Evolutionary conservation across 2,329 filamentous ascomycete genomes (phyloP), one percentile per base, ranked within the genome.

Genomic region (Colletotrichum horii): DNA sequence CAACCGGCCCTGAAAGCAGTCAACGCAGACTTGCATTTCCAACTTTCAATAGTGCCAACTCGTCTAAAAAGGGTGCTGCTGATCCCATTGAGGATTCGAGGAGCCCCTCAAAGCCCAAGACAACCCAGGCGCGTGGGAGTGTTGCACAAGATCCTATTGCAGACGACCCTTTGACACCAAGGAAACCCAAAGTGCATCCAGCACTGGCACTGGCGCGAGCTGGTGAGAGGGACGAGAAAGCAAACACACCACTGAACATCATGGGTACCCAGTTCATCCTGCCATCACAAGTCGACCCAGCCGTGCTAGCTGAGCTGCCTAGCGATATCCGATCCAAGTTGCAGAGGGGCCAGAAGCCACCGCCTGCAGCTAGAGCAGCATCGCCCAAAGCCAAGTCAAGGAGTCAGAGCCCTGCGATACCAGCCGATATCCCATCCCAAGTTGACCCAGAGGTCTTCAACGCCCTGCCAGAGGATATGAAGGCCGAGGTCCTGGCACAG

Each of bases 241-340:
- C 94, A 26, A 93, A 90, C 77, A 91, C 90, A 8, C 93, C 93
- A 2, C 86, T 98, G 26, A 98, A 98, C 80, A 90, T 95, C 4
- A 88, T 92, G 4, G 95, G 96, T 3, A 98, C 96, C 0, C 97
- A 99, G 80, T 99, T 99, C 80, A 91, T 98, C 62, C 88, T 99
- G 79, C 97, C 97, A 0, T 91, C 91, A 2, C 95, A 98, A 78
- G 90, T 94, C 3, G 97, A 99, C 81, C 93, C 94, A 0, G 88
- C 89, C n/a, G 93, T 98, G 1, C 85, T 98, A 5, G 94, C 94
- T 2, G 96, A 97, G 80, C 88, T 99, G 5, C 96, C 96, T 0
- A 89, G 88, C 36, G 95, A 98, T 81, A 98, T 98, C 77, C 91
- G 95, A 75, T 92, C 91, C 36, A 95, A 91, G 80, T 89, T 98